These are phyloP conservation scores for Aspergillus sp. DNA, from an alignment of 2,329 filamentous ascomycete genomes.

Conservation along the genomic window DNA sequence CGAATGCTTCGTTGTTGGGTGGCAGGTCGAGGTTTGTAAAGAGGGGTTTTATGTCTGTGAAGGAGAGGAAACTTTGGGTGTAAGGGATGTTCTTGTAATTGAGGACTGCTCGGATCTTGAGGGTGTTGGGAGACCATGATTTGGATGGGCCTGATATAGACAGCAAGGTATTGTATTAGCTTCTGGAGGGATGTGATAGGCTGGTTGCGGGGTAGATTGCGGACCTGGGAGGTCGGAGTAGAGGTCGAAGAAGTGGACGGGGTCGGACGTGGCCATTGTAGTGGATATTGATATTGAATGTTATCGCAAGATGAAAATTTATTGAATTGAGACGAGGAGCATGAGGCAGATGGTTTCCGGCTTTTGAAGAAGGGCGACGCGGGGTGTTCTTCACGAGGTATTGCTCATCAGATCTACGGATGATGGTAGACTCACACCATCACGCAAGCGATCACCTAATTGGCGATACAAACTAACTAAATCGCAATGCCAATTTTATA, in stretches of 20 bases:
- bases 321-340: background rate
- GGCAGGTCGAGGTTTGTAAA: conserved; percentile 20
- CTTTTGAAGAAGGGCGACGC: too few relatives aligned
- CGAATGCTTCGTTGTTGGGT: conserved; percentile 11
- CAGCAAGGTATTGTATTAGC: background rate
- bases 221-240: conserved; percentile 24
- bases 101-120: background rate
- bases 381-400: too few relatives aligned
- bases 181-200: background rate
- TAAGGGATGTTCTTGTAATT: conserved; percentile 1
- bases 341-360: background rate
- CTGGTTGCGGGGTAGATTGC: background rate
- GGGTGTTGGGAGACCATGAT: conserved; percentile 28
- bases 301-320: background rate
- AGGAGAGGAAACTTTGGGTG: background rate
- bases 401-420: too few relatives aligned
- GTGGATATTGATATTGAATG: background rate
- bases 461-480: too few relatives aligned
- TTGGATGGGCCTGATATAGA: conserved; percentile 22
- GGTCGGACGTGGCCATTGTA: background rate
- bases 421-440: too few relatives aligned
- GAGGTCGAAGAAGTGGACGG: conserved; percentile 35
- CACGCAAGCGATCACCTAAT: too few relatives aligned
- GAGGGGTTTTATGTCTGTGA: conserved; percentile 22
- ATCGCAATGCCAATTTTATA: too few relatives aligned